Evolutionary conservation across 1,139 yeast genomes (phyloP), one percentile per base, ranked within the genome.

Genomic region (Geotrichum klebahnii): DNA sequence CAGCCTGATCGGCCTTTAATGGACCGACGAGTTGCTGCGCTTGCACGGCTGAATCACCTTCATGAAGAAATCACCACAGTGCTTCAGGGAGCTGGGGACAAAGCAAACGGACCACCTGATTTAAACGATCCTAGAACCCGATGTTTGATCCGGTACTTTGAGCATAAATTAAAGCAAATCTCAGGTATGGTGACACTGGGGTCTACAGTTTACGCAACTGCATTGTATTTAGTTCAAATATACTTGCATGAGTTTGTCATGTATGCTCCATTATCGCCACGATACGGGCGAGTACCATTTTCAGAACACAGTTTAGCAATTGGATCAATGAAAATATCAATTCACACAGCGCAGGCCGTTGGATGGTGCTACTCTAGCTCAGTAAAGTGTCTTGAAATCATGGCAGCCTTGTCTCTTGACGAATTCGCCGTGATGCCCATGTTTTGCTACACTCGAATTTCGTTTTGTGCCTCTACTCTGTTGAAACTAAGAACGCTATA

Each of bases 381-480:
- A 3, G 46, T 56, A 5, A 53, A 51, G 19, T 55, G 60, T 12
- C 45, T 64, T 5, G 57, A 61, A 24, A 32, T 52, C 4, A 53
- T 59, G 32, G 48, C 53, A 9, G 40, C 40, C 14, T 50, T 53
- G 19, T 40, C 52, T 6, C 51, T 50, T 1, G 53, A 50, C 16
- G 58, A 57, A 19, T 44, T 82, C 36, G 78, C 84, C 0, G 66
- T 74, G 2, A 69, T 81, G 46, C 95, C 95, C 1, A 68, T 83
- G 52, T 75, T 81, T 54, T 79, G 79, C 57, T 77, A 78, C 50
- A 75, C 88, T 1, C 70, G 95, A 58, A 68, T 85, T 48, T 76
- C 84, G 44, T 84, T 82, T 61, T 80, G 86, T 1, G 80, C 81
- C 0, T 86, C 88, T 9, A 78, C 81, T 72, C 67, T 84, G 16